phyloP scores from a whole-genome alignment of 371 early-diverging fungal species.

The Rhizopus arrhizus region DNA sequence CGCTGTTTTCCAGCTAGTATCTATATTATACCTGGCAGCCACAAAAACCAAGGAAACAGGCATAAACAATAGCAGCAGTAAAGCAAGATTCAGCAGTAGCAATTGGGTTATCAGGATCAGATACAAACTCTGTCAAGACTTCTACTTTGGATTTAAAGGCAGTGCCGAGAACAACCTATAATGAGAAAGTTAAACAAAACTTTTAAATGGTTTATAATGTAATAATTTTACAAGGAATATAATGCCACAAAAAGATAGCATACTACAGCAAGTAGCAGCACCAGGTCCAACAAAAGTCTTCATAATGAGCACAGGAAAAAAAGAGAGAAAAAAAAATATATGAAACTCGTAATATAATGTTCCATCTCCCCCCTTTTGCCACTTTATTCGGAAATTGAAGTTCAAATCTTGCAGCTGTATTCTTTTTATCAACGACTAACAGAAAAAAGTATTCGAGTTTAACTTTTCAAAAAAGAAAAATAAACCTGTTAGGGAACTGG shows the following conservation, averaged over 20 bases:
- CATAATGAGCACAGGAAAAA: constrained; percentile 13
- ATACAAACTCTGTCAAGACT: constrained; percentile 61
- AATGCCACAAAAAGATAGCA: constrained; percentile 34
- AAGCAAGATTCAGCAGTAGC: constrained; percentile 69
- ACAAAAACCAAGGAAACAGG: constrained; percentile 68
- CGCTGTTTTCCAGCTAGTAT: background rate
- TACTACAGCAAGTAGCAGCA: constrained; percentile 28
- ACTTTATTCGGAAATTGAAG: background rate
- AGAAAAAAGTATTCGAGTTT: too few species aligned
- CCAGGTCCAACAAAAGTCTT: constrained; percentile 38
- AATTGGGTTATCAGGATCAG: constrained; percentile 67
- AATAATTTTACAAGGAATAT: constrained; percentile 30
- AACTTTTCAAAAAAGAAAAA: too few species aligned
- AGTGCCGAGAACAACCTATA: constrained; percentile 59
- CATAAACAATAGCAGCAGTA: constrained; percentile 69
- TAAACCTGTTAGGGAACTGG: too few species aligned
- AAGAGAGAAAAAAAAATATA: background rate
- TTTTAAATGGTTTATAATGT: background rate
- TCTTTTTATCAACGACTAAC: too few species aligned
- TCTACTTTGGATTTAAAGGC: constrained; percentile 68
- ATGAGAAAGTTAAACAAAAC: background rate
- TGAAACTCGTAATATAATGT: background rate
- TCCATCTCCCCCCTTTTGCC: background rate
- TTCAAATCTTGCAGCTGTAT: too few species aligned
- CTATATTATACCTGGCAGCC: constrained; percentile 60